Conservation (phyloP, 352 stramenopile genomes). For the Ophiocytium majus region DNA sequence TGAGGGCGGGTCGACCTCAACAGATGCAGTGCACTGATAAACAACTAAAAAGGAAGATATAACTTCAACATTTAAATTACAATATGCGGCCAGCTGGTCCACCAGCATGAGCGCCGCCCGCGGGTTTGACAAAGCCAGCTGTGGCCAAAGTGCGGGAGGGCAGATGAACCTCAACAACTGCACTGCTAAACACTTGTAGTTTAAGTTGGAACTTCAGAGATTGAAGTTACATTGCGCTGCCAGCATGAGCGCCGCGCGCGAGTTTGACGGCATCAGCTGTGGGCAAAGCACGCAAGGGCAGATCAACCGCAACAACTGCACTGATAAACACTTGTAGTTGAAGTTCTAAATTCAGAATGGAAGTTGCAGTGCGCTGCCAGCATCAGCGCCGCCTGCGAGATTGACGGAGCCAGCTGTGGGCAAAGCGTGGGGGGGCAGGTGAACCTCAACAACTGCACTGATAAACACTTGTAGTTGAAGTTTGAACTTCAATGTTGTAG, state of each 20-base stretch:
- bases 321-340: neutral
- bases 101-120: conserved; percentile 29
- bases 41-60: too few species aligned
- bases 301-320: too few species aligned
- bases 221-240: neutral
- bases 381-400: neutral
- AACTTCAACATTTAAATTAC: neutral
- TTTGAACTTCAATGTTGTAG: too few species aligned
- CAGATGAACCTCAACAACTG: too few species aligned
- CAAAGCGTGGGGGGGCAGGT: too few species aligned
- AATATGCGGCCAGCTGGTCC: conserved; percentile 37
- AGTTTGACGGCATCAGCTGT: neutral
- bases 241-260: neutral
- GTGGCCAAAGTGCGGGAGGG: too few species aligned
- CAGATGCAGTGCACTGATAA: too few species aligned
- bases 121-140: neutral
- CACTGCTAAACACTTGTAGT: neutral
- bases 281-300: too few species aligned
- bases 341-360: too few species aligned
- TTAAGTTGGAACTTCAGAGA: too few species aligned
- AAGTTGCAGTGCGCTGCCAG: neutral
- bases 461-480: neutral
- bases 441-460: too few species aligned
- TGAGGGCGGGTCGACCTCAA: too few species aligned
- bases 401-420: neutral